phyloP scores from a whole-genome alignment of 768 basidiomycete genomes.

The Boletus sp. region DNA sequence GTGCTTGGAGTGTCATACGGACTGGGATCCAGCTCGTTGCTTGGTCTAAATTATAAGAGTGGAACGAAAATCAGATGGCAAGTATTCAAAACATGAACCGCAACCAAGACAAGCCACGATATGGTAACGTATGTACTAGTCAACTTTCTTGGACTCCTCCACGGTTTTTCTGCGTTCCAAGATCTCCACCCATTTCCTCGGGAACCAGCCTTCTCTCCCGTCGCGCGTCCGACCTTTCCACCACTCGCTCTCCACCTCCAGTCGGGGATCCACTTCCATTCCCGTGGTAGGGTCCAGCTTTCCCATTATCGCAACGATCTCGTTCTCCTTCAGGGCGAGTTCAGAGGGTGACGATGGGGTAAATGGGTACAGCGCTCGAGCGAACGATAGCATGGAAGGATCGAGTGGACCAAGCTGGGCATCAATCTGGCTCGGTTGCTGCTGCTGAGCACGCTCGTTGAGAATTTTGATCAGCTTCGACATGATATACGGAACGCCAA shows the following conservation, averaged over 20 bases:
- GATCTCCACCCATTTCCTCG: conserved; percentile 81
- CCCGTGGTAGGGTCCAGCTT: conserved; percentile 73
- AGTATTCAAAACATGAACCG: not conserved
- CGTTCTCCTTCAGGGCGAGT: conserved; percentile 79
- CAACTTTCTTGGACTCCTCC: conserved; percentile 41
- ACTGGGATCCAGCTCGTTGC: too few species aligned
- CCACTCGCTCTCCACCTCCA: conserved; percentile 73
- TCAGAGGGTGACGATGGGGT: conserved; percentile 72
- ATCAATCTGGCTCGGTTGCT: conserved; percentile 39
- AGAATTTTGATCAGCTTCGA: conserved; percentile 81
- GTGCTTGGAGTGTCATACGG: too few species aligned
- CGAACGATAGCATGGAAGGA: conserved; percentile 80
- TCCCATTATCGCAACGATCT: conserved; percentile 89
- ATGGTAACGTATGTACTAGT: conserved; percentile 22
- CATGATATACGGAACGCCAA: conserved; percentile 95
- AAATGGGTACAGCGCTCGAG: conserved; percentile 79
- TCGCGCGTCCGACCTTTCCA: conserved; percentile 94
- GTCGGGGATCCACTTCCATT: conserved; percentile 62
- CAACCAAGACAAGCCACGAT: not conserved
- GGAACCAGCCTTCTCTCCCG: conserved; percentile 94
- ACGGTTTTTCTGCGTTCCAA: conserved; percentile 46
- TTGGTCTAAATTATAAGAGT: not conserved
- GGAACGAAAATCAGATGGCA: not conserved
- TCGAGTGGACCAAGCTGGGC: conserved; percentile 56
- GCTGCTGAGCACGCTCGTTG: conserved; percentile 55